Conservation (phyloP, 805 yeast species). For the Candida anglica region DNA sequence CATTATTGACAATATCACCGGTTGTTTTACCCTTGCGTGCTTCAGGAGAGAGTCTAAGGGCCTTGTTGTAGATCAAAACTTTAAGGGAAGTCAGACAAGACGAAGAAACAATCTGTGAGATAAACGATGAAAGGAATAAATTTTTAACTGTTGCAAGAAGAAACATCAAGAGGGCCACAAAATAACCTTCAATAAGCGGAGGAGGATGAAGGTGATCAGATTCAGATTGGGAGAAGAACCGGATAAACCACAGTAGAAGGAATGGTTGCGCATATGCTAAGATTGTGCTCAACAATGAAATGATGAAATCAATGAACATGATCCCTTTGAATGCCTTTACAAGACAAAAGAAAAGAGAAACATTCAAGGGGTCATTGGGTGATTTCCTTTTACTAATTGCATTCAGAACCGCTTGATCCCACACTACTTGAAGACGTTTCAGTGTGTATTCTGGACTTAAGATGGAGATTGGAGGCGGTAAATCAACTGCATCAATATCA, state of each 20-base stretch:
- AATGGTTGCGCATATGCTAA: constrained; percentile 21
- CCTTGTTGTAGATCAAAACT: constrained; percentile 22
- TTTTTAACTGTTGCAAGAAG: constrained; percentile 10
- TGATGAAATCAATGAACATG: constrained; percentile 3
- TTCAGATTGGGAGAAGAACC: constrained; percentile 12
- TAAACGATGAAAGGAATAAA: constrained; percentile 3
- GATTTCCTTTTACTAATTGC: neutral
- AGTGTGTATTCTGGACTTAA: constrained; percentile 51
- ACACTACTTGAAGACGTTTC: constrained; percentile 43
- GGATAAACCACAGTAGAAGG: constrained; percentile 18
- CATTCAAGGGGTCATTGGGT: neutral
- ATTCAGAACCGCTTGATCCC: constrained; percentile 40
- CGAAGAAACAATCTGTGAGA: constrained; percentile 7
- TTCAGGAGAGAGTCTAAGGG: constrained; percentile 26
- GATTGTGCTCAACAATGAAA: constrained; percentile 14
- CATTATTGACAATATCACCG: constrained; percentile 30
- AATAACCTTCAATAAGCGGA: constrained; percentile 12
- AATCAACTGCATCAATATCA: constrained; percentile 10
- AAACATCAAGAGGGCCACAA: constrained; percentile 12
- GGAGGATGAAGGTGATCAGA: constrained; percentile 4
- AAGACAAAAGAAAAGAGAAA: neutral
- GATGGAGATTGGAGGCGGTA: constrained; percentile 47
- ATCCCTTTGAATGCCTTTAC: neutral
- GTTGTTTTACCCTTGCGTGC: constrained; percentile 26
- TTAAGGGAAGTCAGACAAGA: constrained; percentile 18